Base-by-base conservation (phyloP, 306 rosid species). In the Vicia faba region DNA sequence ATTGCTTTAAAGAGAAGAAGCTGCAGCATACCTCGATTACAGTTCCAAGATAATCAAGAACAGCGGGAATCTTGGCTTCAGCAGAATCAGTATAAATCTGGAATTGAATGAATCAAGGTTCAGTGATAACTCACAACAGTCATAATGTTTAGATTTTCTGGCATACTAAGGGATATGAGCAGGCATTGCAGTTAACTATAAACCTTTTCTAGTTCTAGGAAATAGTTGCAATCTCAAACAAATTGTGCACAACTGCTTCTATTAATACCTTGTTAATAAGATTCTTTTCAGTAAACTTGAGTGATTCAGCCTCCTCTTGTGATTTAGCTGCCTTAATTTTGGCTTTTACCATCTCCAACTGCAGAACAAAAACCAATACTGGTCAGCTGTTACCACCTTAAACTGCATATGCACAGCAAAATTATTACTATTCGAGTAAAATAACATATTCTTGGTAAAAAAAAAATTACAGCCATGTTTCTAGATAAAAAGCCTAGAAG, bases 81-180 rank as follows among this genome's bases (percentile, higher is more conserved):
- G 98, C 98, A 71, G 98, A 89, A 59, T 88, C 96, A 4, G 84
- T 89, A 79, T 86, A 93, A 68, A 93, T 83, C 98, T 92, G 86
- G 57, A 81, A 70, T 57, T 68, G 33, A 71, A 75, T 36, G 46
- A 78, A 67, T 44, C 67, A 74, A 45, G 49, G 74, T 44, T 46
- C 8, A 36, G 59, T 23, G 43, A 16, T 31, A 40, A 71, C 35
- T 29, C 67, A 68, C 15, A 50, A 70, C n/a, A 55, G 14, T 58
- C 55, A 61, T 41, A 53, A 68, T 31, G 15, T 56, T 65, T 46
- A 53, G 45, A 68, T 71, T 19, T 31, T 60, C 72, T 35, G n/a
- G 11, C 9, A 19, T 23, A 64, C 33, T 64, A 31, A 26, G 28
- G 29, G 62, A 50, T 56, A 41, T 68, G 66, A 39, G 38, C 33